Percentiles rank a stretch among this genome's conserved stretches.
phyloP scores from a whole-genome alignment of 768 basidiomycete species.

The Termitomyces sp. region DNA sequence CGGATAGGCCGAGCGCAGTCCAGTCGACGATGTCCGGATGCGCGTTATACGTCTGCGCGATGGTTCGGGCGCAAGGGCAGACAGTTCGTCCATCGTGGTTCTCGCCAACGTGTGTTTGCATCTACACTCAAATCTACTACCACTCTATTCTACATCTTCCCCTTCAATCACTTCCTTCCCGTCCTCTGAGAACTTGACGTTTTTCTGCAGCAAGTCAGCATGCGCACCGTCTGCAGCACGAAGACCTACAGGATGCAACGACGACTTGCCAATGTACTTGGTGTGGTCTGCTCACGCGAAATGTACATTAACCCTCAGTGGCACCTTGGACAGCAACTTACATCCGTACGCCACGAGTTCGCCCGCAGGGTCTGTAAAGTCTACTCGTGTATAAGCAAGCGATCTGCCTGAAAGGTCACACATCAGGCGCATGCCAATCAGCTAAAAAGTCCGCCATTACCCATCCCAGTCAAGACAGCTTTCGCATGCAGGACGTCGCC shows the following conservation, averaged over 20 bases:
- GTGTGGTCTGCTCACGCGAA: slow-evolving; percentile 58
- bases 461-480: slow-evolving; percentile 66
- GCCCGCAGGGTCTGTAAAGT: slow-evolving; percentile 62
- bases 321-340: slow-evolving; percentile 28
- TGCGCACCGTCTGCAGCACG: neutral
- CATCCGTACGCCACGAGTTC: slow-evolving; percentile 79
- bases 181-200: slow-evolving; percentile 75
- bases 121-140: neutral
- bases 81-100: slow-evolving; percentile 32
- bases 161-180: slow-evolving; percentile 70
- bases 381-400: slow-evolving; percentile 76
- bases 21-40: slow-evolving; percentile 23
- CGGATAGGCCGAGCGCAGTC: slow-evolving; percentile 21
- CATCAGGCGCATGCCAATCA: neutral
- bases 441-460: slow-evolving; percentile 26
- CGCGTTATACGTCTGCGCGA: slow-evolving; percentile 23
- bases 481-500: slow-evolving; percentile 66
- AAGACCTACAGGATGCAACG: slow-evolving; percentile 32
- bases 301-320: slow-evolving; percentile 3
- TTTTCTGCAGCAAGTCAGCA: slow-evolving; percentile 39
- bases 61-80: slow-evolving; percentile 33
- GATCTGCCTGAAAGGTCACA: slow-evolving; percentile 50
- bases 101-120: neutral
- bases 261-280: slow-evolving; percentile 77
- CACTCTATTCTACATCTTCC: slow-evolving; percentile 38